Conservation (phyloP, 1,139 yeast species). For the Candida tropicalis region DNA sequence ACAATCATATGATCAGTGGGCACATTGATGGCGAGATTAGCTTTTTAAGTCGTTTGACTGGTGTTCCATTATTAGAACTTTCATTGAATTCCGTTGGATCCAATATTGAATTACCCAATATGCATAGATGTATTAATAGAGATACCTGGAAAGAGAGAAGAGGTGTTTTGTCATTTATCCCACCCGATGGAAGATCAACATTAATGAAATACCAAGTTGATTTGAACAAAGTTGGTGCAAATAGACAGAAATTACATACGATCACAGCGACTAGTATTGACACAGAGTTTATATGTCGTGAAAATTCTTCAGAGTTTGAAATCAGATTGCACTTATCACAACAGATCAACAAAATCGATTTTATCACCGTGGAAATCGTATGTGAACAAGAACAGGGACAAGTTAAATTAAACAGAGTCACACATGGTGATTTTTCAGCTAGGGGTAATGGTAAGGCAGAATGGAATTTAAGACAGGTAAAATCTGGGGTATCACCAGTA, state of each 20-base stretch:
- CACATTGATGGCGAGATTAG: conserved; percentile 66
- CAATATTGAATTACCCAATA: conserved; percentile 50
- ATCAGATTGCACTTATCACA: conserved; percentile 58
- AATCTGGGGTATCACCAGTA: conserved; percentile 66
- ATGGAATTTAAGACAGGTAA: conserved; percentile 68
- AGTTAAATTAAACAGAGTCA: conserved; percentile 55
- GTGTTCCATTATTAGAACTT: conserved; percentile 71
- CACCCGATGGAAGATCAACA: conserved; percentile 82
- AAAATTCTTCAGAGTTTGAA: conserved; percentile 72
- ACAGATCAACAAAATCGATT: conserved; percentile 60
- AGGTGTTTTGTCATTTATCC: conserved; percentile 66
- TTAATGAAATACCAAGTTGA: conserved; percentile 70
- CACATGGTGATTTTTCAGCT: conserved; percentile 72
- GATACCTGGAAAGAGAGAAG: conserved; percentile 41
- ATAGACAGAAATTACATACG: conserved; percentile 25
- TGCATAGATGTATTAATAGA: conserved; percentile 61
- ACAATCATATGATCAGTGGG: conserved; percentile 52
- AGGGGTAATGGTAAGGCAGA: conserved; percentile 58
- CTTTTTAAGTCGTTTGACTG: conserved; percentile 70
- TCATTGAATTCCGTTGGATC: conserved; percentile 48
- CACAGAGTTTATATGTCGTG: conserved; percentile 63
- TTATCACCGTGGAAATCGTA: conserved; percentile 53
- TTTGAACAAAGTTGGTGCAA: conserved; percentile 23
- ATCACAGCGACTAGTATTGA: conserved; percentile 65
- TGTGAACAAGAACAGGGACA: conserved; percentile 23